Evolutionary conservation across 2,329 filamentous ascomycete species (phyloP).

Genomic region (Colletotrichum plurivorum): DNA sequence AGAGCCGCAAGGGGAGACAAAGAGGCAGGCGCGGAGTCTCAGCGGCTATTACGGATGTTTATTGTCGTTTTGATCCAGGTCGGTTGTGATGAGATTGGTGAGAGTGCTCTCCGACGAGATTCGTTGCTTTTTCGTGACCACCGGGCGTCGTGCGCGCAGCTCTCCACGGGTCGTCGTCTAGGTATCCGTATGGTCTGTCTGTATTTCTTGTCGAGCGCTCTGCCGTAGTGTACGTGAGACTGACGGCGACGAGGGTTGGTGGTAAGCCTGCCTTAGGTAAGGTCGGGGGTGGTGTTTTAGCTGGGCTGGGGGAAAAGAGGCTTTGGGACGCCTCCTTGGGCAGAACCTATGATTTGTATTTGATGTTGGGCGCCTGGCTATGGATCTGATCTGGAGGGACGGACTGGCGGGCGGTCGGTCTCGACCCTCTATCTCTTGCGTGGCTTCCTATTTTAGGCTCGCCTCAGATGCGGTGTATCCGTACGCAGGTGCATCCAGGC

Average conservation of each 20-base stretch:
- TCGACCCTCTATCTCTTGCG: too few relatives aligned
- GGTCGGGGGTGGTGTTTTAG: too few relatives aligned
- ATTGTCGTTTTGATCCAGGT: too few relatives aligned
- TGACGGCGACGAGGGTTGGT: neutral
- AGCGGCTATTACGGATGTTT: constrained; percentile 1
- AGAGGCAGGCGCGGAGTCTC: constrained; percentile 15
- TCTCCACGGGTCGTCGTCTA: neutral
- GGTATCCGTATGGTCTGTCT: neutral
- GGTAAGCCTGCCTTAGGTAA: neutral
- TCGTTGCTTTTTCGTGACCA: constrained; percentile 38
- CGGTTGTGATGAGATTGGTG: too few relatives aligned
- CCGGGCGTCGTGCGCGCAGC: constrained; percentile 17
- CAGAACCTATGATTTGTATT: too few relatives aligned
- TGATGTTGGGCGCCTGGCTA: neutral
- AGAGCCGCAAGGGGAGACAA: neutral
- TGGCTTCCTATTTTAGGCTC: too few relatives aligned
- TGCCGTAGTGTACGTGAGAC: constrained; percentile 5
- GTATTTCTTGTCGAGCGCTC: too few relatives aligned
- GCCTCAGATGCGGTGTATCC: too few relatives aligned
- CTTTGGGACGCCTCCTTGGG: too few relatives aligned
- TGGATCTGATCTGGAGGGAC: constrained; percentile 3
- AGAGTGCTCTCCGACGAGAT: neutral
- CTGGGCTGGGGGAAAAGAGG: too few relatives aligned
- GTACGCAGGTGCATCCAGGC: too few relatives aligned
- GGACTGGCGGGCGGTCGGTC: too few relatives aligned